Evolutionary conservation across 2,329 filamentous ascomycete genomes (phyloP).

Genomic region (Fusarium oxysporum): DNA sequence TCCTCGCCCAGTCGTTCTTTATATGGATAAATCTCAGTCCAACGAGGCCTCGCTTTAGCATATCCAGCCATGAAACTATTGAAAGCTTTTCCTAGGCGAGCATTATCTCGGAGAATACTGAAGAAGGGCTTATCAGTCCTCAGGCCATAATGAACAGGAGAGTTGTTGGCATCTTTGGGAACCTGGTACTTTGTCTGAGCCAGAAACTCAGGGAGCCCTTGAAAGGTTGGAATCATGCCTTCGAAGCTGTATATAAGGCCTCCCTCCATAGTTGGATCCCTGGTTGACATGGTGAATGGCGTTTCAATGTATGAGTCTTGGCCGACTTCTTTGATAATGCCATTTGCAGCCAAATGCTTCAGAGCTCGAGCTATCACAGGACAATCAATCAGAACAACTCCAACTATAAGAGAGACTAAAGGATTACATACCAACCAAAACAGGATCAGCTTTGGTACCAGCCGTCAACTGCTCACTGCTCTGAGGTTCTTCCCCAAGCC

Average conservation of each 20-base stretch:
- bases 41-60: constrained; percentile 49
- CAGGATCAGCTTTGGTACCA: constrained; percentile 18
- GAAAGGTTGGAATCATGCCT: constrained; percentile 33
- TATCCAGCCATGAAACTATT: constrained; percentile 52
- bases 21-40: constrained; percentile 44
- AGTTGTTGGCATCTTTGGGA: constrained; percentile 44
- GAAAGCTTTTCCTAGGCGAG: constrained; percentile 47
- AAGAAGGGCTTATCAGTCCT: constrained; percentile 49
- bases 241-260: constrained; percentile 37
- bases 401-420: not conserved
- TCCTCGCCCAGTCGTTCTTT: constrained; percentile 12
- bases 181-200: constrained; percentile 50
- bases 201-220: constrained; percentile 50
- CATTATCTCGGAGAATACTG: constrained; percentile 46
- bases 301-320: constrained; percentile 7
- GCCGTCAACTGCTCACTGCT: constrained; percentile 12
- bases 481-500: constrained; percentile 16
- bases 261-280: constrained; percentile 22
- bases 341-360: constrained; percentile 22
- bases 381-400: not conserved
- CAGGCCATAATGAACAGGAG: constrained; percentile 28
- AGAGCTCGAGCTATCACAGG: constrained; percentile 1
- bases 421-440: constrained; percentile 6
- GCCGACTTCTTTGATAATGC: constrained; percentile 17
- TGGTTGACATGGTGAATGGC: constrained; percentile 15